These are phyloP conservation scores for Pythium rhizo-oryzae DNA, from an alignment of 352 stramenopile genomes.

Conservation along the genomic window DNA sequence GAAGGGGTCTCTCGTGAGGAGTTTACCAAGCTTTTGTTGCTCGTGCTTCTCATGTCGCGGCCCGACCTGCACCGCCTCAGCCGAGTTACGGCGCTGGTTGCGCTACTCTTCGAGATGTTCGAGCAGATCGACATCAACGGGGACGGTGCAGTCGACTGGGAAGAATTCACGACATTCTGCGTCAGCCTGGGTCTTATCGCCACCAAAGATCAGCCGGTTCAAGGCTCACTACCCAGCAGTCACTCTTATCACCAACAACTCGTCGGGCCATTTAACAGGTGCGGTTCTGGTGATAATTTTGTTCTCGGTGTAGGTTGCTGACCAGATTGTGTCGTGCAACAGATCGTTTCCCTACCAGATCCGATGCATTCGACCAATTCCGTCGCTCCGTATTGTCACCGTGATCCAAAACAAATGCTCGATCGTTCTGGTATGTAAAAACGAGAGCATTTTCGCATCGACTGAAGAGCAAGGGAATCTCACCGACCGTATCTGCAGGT, in stretches of 20 bases:
- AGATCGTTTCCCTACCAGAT: conserved; percentile 76
- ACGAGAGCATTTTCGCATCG: background rate
- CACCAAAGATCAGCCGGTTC: conserved; percentile 36
- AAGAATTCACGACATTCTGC: conserved; percentile 87
- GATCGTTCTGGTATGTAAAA: conserved; percentile 49
- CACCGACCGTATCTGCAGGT: conserved; percentile 39
- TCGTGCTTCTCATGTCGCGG: conserved; percentile 47
- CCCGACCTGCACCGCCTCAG: conserved; percentile 40
- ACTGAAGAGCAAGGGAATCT: too few species aligned
- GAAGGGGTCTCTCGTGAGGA: conserved; percentile 44
- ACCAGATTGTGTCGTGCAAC: background rate
- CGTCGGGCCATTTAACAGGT: conserved; percentile 8
- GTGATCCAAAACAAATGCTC: conserved; percentile 68
- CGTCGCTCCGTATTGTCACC: conserved; percentile 49
- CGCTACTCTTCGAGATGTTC: conserved; percentile 72
- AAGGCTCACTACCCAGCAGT: background rate
- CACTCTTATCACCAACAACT: conserved; percentile 29
- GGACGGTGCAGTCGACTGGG: conserved; percentile 74
- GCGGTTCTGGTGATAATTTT: background rate
- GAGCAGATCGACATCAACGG: conserved; percentile 88
- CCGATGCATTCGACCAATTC: conserved; percentile 48
- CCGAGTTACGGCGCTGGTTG: conserved; percentile 42
- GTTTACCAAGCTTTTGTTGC: conserved; percentile 57
- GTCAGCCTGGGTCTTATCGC: conserved; percentile 64
- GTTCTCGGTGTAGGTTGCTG: too few species aligned